Evolutionary conservation across 345 rosid genomes (phyloP).

Genomic region (Litchi chinensis): DNA sequence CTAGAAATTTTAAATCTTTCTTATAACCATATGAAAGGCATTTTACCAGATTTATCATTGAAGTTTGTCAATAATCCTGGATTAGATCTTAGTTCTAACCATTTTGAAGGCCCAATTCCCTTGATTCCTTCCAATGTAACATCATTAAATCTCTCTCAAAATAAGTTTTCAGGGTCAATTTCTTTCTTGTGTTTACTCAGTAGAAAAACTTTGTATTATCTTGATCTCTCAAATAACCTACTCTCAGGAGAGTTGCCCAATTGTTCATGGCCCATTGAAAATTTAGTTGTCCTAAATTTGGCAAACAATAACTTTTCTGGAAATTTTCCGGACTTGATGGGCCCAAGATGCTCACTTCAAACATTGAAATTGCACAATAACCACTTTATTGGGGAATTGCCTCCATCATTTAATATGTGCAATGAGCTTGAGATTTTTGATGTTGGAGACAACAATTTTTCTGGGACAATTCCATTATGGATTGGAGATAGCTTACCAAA

Average conservation of each 20-base stretch:
- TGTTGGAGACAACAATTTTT: not conserved
- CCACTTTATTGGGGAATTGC: not conserved
- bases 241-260: not conserved
- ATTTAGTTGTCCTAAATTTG: not conserved
- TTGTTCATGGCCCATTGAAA: not conserved
- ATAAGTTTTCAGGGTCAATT: not conserved
- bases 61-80: not conserved
- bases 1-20: not conserved
- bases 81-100: not conserved
- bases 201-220: not conserved
- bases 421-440: not conserved
- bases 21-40: not conserved
- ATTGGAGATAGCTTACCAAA: not conserved
- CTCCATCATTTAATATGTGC: not conserved
- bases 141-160: not conserved
- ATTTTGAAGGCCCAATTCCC: not conserved
- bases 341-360: not conserved
- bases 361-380: not conserved
- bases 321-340: not conserved
- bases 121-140: not conserved
- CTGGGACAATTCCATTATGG: not conserved
- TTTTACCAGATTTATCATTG: not conserved
- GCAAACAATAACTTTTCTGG: not conserved
- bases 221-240: not conserved
- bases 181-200: not conserved